A percentile compares a stretch with the other conserved stretches of the same genome.
Evolutionary conservation across 306 rosid genomes (phyloP).

Genomic region (Morella rubra): DNA sequence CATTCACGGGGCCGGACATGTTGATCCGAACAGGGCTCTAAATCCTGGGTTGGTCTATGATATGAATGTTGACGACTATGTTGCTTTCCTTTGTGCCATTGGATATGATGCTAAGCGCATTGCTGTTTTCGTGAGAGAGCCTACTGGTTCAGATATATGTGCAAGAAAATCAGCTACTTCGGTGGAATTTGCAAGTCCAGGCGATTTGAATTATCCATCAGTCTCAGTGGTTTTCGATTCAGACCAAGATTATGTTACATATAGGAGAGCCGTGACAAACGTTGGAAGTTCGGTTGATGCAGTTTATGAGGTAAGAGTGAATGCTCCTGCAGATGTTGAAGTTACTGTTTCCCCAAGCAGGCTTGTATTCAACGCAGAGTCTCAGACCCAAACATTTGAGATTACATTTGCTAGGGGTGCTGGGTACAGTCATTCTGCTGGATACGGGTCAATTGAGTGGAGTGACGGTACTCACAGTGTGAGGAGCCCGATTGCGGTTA

Average conservation of each 20-base stretch:
- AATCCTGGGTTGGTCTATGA: constrained; percentile 83
- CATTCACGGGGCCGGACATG: constrained; percentile 89
- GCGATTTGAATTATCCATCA: constrained; percentile 89
- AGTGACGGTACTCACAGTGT: constrained; percentile 64
- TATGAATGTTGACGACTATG: constrained; percentile 46
- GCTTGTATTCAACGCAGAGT: constrained; percentile 54
- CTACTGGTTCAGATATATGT: constrained; percentile 45
- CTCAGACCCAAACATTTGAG: constrained; percentile 55
- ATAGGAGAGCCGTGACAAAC: constrained; percentile 64
- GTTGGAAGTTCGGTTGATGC: constrained; percentile 62
- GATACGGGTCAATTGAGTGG: constrained; percentile 81
- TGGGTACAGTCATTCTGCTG: constrained; percentile 27
- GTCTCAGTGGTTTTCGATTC: constrained; percentile 54
- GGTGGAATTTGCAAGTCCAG: constrained; percentile 38
- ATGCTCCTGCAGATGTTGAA: constrained; percentile 61
- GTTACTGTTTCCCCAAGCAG: constrained; percentile 55
- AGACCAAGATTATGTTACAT: constrained; percentile 37
- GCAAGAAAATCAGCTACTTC: background rate
- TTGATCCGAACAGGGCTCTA: constrained; percentile 83
- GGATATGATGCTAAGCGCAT: constrained; percentile 60
- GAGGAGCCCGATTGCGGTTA: constrained; percentile 74
- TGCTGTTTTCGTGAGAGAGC: constrained; percentile 52
- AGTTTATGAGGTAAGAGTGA: constrained; percentile 60
- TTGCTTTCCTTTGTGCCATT: constrained; percentile 78
- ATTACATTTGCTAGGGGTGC: constrained; percentile 40